Percentiles rank a stretch among this genome's conserved stretches.
phyloP scores from a whole-genome alignment of 2,329 filamentous ascomycete species.

The Hymenoscyphus repandus region DNA sequence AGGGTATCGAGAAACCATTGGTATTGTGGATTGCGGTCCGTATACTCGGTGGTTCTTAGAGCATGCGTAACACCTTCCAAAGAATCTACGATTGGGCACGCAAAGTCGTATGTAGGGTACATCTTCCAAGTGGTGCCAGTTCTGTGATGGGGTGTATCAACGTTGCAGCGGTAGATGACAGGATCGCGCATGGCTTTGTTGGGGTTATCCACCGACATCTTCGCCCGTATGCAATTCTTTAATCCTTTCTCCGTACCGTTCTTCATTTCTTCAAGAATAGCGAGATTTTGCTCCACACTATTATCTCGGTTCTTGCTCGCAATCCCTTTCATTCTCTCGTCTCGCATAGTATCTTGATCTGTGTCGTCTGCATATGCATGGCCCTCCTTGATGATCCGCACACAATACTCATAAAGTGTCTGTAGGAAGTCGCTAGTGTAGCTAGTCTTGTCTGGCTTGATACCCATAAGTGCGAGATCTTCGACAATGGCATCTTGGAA shows the following conservation, averaged over 20 bases:
- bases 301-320: slow-evolving; percentile 76
- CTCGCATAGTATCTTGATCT: slow-evolving; percentile 79
- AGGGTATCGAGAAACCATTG: slow-evolving; percentile 78
- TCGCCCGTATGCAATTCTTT: slow-evolving; percentile 88
- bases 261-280: slow-evolving; percentile 92
- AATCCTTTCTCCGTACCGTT: slow-evolving; percentile 71
- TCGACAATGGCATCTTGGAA: slow-evolving; percentile 91
- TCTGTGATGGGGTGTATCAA: slow-evolving; percentile 73
- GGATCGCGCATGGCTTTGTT: slow-evolving; percentile 97
- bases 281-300: slow-evolving; percentile 75
- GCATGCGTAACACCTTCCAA: slow-evolving; percentile 81
- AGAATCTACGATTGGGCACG: slow-evolving; percentile 75
- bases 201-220: slow-evolving; percentile 83
- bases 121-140: slow-evolving; percentile 78
- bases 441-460: slow-evolving; percentile 79
- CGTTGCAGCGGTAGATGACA: slow-evolving; percentile 94
- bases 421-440: slow-evolving; percentile 97
- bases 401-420: slow-evolving; percentile 78
- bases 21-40: slow-evolving; percentile 81
- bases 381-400: slow-evolving; percentile 79
- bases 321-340: slow-evolving; percentile 78
- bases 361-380: slow-evolving; percentile 95
- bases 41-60: slow-evolving; percentile 79
- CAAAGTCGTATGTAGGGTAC: slow-evolving; percentile 84
- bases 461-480: slow-evolving; percentile 85